Base-by-base conservation (phyloP, 306 rosid genomes). In the Styphnolobium japonicum region DNA sequence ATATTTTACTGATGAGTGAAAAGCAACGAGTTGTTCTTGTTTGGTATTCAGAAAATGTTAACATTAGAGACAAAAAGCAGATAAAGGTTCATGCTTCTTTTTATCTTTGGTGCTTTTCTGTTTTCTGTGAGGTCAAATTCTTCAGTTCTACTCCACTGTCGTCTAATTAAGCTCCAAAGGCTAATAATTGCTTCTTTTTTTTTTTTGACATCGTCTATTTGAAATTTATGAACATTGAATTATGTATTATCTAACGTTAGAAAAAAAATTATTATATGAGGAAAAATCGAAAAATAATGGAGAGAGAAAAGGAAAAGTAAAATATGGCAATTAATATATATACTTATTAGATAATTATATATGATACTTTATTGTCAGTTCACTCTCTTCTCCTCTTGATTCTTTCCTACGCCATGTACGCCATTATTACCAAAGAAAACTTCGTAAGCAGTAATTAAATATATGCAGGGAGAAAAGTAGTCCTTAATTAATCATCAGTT, bases 71-170 rank as follows among this genome's bases (percentile, higher is more conserved):
- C 80, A 81, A 85, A 65, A 86, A 71, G 46, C 66, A 27, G 23
- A 34, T 48, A 37, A 70, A 79, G 74, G 64, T 60, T 55, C 65
- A 10, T 45, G 11, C 16, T 19, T 7, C 25, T 67, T 78, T 51
- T 74, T 49, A 36, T 76, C 37, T 52, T 69, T 46, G 18, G 46
- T 67, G 77, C 73, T 85, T 91, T 85, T 45, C 46, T 31, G 80
- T n/a, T 56, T 19, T 42, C 8, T 46, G 4, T 7, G 37, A 81
- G 65, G 90, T 87, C 91, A 87, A 87, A 84, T 57, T 77, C 88
- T 84, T 84, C 81, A 68, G 55, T 71, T 85, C 76, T 83, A 86
- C 90, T 85, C 87, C 84, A 82, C 48, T 25, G 25, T 6, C 39
- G 1, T 63, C 40, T 21, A 2, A n/a, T n/a, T n/a, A 31, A 16